phyloP scores from a whole-genome alignment of 345 rosid species.

The Lepidium aucheri region DNA sequence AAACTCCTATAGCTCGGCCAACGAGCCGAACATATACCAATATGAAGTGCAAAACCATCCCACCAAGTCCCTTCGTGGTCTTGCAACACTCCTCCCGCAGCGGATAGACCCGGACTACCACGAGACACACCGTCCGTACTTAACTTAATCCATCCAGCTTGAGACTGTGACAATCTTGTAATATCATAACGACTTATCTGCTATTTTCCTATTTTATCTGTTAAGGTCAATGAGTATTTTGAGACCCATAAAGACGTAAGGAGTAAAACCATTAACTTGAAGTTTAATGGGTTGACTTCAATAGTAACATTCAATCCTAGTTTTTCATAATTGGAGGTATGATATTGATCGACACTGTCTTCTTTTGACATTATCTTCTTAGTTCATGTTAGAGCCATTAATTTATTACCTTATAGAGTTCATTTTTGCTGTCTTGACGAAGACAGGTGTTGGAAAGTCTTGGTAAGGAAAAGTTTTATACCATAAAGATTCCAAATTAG shows the following conservation, averaged over 20 bases:
- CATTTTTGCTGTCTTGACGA: neutral
- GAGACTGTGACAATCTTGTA: too few relatives aligned
- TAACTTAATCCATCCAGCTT: too few relatives aligned
- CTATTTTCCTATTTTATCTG: neutral
- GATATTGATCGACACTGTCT: neutral
- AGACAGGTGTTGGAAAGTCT: neutral
- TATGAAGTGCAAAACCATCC: too few relatives aligned
- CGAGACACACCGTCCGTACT: too few relatives aligned
- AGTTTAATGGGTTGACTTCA: neutral
- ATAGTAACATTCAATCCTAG: too few relatives aligned
- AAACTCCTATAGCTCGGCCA: too few relatives aligned
- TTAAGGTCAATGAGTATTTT: neutral
- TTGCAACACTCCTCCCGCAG: too few relatives aligned
- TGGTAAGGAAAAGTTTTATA: neutral
- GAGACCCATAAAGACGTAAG: neutral
- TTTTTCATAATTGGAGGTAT: too few relatives aligned
- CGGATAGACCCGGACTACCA: too few relatives aligned
- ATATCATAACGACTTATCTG: neutral
- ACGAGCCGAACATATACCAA: too few relatives aligned
- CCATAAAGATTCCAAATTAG: conserved; percentile 16
- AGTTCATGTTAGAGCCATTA: too few relatives aligned
- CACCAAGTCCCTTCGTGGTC: too few relatives aligned
- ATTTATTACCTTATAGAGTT: neutral
- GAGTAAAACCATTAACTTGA: neutral
- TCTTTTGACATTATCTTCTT: conserved; percentile 1